phyloP scores from a whole-genome alignment of 2,329 filamentous ascomycete genomes.

The Ophiostoma fasciatum region DNA sequence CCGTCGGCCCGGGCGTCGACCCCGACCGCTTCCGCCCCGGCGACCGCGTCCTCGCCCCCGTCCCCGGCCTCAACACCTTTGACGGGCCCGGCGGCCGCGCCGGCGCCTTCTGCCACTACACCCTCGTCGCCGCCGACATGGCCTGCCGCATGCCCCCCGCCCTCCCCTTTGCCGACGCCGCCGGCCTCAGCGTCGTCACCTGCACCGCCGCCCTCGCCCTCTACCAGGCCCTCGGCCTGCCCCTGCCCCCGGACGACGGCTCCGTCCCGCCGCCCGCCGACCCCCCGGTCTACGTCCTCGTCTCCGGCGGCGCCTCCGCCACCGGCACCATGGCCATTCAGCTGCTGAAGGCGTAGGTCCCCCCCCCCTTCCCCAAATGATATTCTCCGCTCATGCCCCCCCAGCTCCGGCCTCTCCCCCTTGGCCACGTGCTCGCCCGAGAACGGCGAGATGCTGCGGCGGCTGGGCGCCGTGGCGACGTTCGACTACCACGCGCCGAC shows the following conservation, averaged over 20 bases:
- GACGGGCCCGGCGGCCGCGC: background rate
- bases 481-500: constrained; percentile 12
- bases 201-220: constrained; percentile 9
- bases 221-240: constrained; percentile 6
- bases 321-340: constrained; percentile 24
- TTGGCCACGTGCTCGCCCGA: constrained; percentile 10
- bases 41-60: constrained; percentile 11
- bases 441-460: constrained; percentile 4
- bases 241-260: background rate
- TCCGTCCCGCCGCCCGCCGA: background rate
- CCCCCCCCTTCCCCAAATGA: background rate
- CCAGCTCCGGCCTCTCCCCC: constrained; percentile 5
- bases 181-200: constrained; percentile 9
- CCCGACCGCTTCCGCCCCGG: constrained; percentile 3
- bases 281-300: constrained; percentile 16
- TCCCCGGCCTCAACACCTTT: constrained; percentile 7
- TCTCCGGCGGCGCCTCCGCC: constrained; percentile 23
- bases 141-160: constrained; percentile 4
- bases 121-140: constrained; percentile 7
- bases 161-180: constrained; percentile 8
- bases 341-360: constrained; percentile 17
- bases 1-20: constrained; percentile 10
- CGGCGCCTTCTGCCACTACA: constrained; percentile 16
- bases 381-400: background rate
- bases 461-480: constrained; percentile 8